phyloP scores from a whole-genome alignment of 225 moss, liverwort and hornwort genomes.

The Lunularia cruciata region DNA sequence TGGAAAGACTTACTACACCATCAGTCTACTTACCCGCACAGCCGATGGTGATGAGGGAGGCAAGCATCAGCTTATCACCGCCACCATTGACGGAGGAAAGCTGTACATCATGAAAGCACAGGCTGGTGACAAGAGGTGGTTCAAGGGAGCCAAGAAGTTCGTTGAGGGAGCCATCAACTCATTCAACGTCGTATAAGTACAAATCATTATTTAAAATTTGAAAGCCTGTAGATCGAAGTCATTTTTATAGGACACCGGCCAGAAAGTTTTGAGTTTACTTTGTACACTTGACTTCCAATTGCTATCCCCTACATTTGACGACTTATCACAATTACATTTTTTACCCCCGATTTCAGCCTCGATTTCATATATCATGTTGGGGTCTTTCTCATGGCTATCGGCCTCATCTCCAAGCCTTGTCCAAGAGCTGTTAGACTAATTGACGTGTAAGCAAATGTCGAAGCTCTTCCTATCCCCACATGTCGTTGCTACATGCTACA shows the following conservation, averaged over 20 bases:
- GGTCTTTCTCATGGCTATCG: too few species aligned
- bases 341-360: too few species aligned
- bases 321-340: too few species aligned
- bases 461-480: too few species aligned
- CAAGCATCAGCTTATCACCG: conserved; percentile 82
- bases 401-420: too few species aligned
- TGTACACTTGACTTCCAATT: not conserved
- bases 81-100: conserved; percentile 70
- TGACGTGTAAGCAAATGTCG: too few species aligned
- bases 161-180: conserved; percentile 69
- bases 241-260: not conserved
- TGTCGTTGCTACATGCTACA: too few species aligned
- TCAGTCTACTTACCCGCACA: conserved; percentile 86
- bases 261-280: not conserved
- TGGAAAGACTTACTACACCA: conserved; percentile 73
- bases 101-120: conserved; percentile 85
- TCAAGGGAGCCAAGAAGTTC: conserved; percentile 85
- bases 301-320: not conserved
- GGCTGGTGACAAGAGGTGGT: conserved; percentile 99
- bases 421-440: too few species aligned
- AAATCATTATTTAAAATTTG: too few species aligned
- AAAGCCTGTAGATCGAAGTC: not conserved
- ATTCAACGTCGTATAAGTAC: conserved; percentile 53
- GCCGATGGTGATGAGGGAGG: conserved; percentile 95
- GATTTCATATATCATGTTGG: too few species aligned